Conservation (phyloP, 2,329 filamentous ascomycete species). For the Rutstroemia sp. region DNA sequence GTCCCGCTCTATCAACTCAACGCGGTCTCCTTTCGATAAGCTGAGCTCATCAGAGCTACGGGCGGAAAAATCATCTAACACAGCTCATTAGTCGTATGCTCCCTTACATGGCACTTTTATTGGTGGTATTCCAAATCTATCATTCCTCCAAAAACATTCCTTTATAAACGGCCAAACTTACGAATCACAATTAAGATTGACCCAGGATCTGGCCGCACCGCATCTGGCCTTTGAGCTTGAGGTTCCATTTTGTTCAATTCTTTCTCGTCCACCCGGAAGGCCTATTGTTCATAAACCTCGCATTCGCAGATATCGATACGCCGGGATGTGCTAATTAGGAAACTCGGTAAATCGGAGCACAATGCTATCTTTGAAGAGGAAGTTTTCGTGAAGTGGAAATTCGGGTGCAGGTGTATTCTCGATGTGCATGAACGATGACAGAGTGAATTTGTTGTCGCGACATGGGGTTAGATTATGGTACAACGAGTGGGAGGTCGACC, state of each 20-base stretch:
- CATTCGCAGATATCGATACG: slow-evolving; percentile 1
- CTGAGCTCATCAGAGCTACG: slow-evolving; percentile 90
- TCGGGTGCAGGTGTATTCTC: neutral
- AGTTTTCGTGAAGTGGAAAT: neutral
- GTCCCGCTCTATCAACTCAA: slow-evolving; percentile 77
- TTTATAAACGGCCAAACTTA: slow-evolving; percentile 38
- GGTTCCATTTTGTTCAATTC: slow-evolving; percentile 33
- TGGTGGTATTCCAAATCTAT: neutral
- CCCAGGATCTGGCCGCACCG: slow-evolving; percentile 48
- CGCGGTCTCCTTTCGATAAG: slow-evolving; percentile 74
- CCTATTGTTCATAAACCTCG: neutral
- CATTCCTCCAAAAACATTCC: neutral
- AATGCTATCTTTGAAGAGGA: neutral
- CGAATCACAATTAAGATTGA: slow-evolving; percentile 65
- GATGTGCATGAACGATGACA: slow-evolving; percentile 4
- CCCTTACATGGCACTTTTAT: neutral
- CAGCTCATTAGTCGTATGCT: neutral
- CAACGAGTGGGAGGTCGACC: neutral
- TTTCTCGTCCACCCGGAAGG: neutral
- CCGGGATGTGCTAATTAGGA: neutral
- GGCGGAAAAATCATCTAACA: slow-evolving; percentile 79
- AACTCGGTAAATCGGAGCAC: neutral
- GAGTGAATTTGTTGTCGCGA: slow-evolving; percentile 8
- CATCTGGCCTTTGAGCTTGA: slow-evolving; percentile 30
- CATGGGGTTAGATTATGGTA: slow-evolving; percentile 2